phyloP scores from a whole-genome alignment of 1,284 basidiomycete genomes.

The Sporisorium graminicola region DNA sequence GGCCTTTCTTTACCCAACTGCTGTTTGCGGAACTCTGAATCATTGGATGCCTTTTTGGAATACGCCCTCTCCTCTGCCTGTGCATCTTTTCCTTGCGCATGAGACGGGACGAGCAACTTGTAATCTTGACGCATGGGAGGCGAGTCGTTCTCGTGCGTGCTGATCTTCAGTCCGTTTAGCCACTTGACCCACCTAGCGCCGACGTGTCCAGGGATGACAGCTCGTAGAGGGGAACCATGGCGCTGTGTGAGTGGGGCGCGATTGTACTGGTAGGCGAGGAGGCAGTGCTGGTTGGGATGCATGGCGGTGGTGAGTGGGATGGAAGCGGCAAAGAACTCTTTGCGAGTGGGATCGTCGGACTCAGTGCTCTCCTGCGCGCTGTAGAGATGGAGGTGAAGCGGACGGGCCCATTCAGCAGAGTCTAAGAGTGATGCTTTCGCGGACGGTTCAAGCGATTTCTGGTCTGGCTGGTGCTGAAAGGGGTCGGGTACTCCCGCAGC shows the following conservation, averaged over 20 bases:
- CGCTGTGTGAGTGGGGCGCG: conserved; percentile 75
- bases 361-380: conserved; percentile 46
- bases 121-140: conserved; percentile 40
- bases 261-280: conserved; percentile 46
- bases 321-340: conserved; percentile 46
- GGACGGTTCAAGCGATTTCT: conserved; percentile 25
- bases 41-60: conserved; percentile 10
- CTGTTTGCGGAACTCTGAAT: conserved; percentile 22
- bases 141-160: conserved; percentile 22
- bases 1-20: conserved; percentile 19
- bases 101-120: conserved; percentile 27
- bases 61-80: conserved; percentile 15
- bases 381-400: conserved; percentile 47
- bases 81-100: conserved; percentile 77
- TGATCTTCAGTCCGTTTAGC: conserved; percentile 72
- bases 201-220: conserved; percentile 77
- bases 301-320: conserved; percentile 50
- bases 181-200: conserved; percentile 85
- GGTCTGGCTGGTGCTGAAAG: conserved; percentile 34
- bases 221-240: conserved; percentile 79
- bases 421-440: conserved; percentile 11
- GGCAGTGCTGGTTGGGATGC: conserved; percentile 51
- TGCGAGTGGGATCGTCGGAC: conserved; percentile 32
- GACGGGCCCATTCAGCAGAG: conserved; percentile 28
- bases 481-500: conserved; percentile 44